Conservation (phyloP, 1,284 basidiomycete species). For the Naganishia albida region DNA sequence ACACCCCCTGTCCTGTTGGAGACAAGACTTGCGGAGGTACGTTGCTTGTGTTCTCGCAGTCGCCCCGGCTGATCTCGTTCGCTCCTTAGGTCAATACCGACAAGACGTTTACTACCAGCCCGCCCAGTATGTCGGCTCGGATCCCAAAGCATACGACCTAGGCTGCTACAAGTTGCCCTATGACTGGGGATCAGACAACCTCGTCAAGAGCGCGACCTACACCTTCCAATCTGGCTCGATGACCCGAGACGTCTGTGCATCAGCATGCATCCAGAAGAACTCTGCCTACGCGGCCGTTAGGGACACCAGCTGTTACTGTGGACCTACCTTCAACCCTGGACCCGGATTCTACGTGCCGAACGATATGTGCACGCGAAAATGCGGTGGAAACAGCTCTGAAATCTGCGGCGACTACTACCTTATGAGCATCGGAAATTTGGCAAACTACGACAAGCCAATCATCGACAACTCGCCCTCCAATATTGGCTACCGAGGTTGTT, state of each 20-base stretch:
- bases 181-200: slow-evolving; percentile 25
- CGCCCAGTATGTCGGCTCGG: slow-evolving; percentile 10
- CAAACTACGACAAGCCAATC: slow-evolving; percentile 26
- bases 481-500: slow-evolving; percentile 32
- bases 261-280: slow-evolving; percentile 35
- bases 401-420: slow-evolving; percentile 31
- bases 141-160: slow-evolving; percentile 12
- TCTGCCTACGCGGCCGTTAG: slow-evolving; percentile 37
- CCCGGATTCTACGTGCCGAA: slow-evolving; percentile 25
- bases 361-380: slow-evolving; percentile 27
- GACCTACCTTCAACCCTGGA: slow-evolving; percentile 5
- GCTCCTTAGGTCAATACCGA: slow-evolving; percentile 9
- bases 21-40: slow-evolving; percentile 11
- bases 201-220: slow-evolving; percentile 29
- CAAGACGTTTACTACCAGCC: slow-evolving; percentile 17
- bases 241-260: slow-evolving; percentile 36
- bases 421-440: slow-evolving; percentile 24
- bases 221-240: slow-evolving; percentile 35
- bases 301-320: slow-evolving; percentile 24
- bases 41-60: neutral
- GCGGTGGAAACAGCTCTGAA: slow-evolving; percentile 29
- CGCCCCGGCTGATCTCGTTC: neutral
- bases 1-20: slow-evolving; percentile 23
- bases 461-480: slow-evolving; percentile 13
- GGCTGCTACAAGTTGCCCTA: slow-evolving; percentile 26